Evolutionary conservation across 768 basidiomycete genomes (phyloP).

Genomic region (Boletus insuetus): DNA sequence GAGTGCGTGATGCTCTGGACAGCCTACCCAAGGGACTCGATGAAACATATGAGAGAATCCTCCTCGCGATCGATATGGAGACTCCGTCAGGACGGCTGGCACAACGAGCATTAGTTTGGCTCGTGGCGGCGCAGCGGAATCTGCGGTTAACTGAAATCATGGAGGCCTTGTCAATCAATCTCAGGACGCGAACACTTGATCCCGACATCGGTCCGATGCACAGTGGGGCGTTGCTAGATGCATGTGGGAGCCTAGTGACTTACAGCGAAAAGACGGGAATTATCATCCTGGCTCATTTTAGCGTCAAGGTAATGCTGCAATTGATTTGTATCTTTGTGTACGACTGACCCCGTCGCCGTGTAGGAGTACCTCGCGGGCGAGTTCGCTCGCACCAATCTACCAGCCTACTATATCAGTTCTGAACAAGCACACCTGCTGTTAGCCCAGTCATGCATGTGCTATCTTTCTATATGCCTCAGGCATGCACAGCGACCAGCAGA

Average conservation of each 20-base stretch:
- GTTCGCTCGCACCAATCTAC: neutral
- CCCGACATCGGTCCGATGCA: conserved; percentile 1
- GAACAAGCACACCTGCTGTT: neutral
- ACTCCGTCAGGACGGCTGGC: neutral
- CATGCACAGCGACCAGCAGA: neutral
- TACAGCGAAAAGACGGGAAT: neutral
- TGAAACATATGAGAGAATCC: conserved; percentile 5
- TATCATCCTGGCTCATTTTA: conserved; percentile 3
- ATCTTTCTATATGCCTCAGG: conserved; percentile 1
- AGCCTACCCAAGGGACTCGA: neutral
- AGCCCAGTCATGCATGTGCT: conserved; percentile 1
- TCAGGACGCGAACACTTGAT: neutral
- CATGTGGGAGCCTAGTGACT: conserved; percentile 6
- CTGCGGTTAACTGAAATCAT: neutral
- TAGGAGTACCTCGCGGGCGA: conserved; percentile 3
- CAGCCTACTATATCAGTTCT: neutral
- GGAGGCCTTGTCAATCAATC: conserved; percentile 1
- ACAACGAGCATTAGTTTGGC: neutral
- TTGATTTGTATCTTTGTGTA: neutral
- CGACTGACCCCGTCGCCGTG: neutral
- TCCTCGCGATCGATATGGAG: neutral
- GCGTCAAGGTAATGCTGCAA: neutral
- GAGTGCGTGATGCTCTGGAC: neutral
- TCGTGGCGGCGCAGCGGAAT: neutral
- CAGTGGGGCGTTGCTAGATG: neutral